Evolutionary conservation across 1,284 basidiomycete species (phyloP), one percentile per base, ranked within the genome.

Genomic region (Pseudozyma thailandica): DNA sequence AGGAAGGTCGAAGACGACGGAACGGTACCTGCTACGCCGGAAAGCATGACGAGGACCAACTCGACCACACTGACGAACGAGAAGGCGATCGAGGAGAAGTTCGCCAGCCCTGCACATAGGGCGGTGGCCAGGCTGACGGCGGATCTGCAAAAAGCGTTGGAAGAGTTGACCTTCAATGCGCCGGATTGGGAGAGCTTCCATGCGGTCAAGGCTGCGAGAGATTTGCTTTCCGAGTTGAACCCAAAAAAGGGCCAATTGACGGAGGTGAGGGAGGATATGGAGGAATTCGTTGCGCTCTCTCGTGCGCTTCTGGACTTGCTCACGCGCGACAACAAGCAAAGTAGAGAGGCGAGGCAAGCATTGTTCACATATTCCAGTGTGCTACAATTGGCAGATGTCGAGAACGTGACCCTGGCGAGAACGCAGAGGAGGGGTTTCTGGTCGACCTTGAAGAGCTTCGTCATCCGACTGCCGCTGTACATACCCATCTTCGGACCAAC

Each of bases 141-240:
- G 58, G 84, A 86, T 30, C 89, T 96, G 53, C 89, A 91, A 83
- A 82, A 83, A 10, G 89, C 89, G 75, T 85, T 98, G 68, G 83
- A 89, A 33, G 88, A 89, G 78, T 85, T 90, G 45, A 96, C 92
- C 2, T 88, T 98, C 71, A 97, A 98, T 81, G 92, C 92, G 9
- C 90, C 92, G 26, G 92, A 97, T 82, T 98, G 94, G 94, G 90
- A 93, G 65, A 91, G 91, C 0, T 86, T 92, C 4, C 91, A 91
- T 80, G 89, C 89, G 28, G 92, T 92, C 12, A 88, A 91, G 55
- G 93, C 94, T 89, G 92, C 94, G 6, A 86, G 92, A 51, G 91
- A 96, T 81, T 85, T 98, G 42, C 86, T 97, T 23, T 98, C 92
- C 92, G 47, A 65, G 18, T 27, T 59, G 18, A 1, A 20, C 26